Evolutionary conservation across 345 rosid species (phyloP).

Genomic region (Physaria fendleri): DNA sequence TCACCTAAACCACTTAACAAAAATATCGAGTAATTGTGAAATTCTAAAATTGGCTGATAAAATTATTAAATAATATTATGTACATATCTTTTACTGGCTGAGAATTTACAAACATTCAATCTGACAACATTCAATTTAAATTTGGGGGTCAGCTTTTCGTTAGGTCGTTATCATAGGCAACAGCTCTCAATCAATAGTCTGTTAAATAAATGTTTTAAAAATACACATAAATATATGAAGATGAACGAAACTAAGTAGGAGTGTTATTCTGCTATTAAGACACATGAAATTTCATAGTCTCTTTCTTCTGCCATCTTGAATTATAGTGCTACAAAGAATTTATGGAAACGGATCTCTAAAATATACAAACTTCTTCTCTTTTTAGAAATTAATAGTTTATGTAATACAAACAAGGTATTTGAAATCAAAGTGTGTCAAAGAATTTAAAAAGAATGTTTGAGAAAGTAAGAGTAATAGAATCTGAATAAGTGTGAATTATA

Average conservation of each 20-base stretch:
- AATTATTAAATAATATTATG: neutral
- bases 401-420: neutral
- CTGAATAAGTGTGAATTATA: slow-evolving; percentile 19
- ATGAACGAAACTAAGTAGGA: slow-evolving; percentile 11
- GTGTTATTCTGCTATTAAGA: slow-evolving; percentile 4
- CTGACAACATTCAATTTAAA: slow-evolving; percentile 26
- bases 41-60: neutral
- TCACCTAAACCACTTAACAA: neutral
- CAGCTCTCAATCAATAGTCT: slow-evolving; percentile 19
- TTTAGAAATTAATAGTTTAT: neutral
- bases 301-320: slow-evolving; percentile 13
- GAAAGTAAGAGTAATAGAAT: slow-evolving; percentile 8
- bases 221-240: slow-evolving; percentile 11
- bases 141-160: slow-evolving; percentile 20
- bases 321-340: slow-evolving; percentile 6
- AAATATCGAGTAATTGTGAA: neutral
- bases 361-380: neutral
- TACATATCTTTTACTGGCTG: slow-evolving; percentile 13
- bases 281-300: neutral
- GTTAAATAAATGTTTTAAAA: slow-evolving; percentile 10
- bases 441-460: neutral
- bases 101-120: slow-evolving; percentile 26
- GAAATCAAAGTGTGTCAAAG: neutral
- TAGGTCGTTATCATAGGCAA: slow-evolving; percentile 28
- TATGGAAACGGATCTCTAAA: slow-evolving; percentile 4